Percentiles rank a stretch among this genome's conserved stretches.
Evolutionary conservation across 352 stramenopile genomes (phyloP).

Genomic region (Phytopythium delawarense): DNA sequence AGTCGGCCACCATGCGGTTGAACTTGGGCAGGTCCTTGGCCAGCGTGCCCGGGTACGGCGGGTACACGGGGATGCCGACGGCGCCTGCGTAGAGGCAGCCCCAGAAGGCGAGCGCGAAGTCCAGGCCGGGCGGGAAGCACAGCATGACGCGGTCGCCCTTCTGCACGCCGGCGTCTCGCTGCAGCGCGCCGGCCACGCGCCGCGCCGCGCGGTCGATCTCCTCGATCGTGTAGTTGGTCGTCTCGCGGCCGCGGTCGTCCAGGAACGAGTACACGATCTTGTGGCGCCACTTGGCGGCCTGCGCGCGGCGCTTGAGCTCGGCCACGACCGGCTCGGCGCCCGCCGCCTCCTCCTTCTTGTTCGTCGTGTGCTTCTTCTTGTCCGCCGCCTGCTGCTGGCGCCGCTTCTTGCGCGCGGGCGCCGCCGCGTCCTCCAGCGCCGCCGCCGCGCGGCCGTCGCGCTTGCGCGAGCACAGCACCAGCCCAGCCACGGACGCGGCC

Average conservation of each 20-base stretch:
- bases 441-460: constrained; percentile 5
- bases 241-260: constrained; percentile 64
- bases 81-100: constrained; percentile 73
- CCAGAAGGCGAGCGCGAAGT: constrained; percentile 80
- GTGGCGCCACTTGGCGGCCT: constrained; percentile 36
- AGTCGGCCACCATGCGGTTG: constrained; percentile 71
- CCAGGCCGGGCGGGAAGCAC: constrained; percentile 67
- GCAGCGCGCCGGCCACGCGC: constrained; percentile 53
- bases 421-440: constrained; percentile 1
- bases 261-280: constrained; percentile 82
- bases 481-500: constrained; percentile 25
- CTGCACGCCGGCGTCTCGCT: constrained; percentile 35
- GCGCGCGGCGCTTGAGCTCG: constrained; percentile 46
- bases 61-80: constrained; percentile 71
- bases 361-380: not conserved
- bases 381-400: constrained; percentile 12
- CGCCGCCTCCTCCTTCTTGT: constrained; percentile 10
- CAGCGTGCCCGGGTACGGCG: constrained; percentile 65
- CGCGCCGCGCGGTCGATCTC: constrained; percentile 63
- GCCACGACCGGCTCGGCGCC: constrained; percentile 36
- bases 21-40: constrained; percentile 80
- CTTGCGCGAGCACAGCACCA: constrained; percentile 26
- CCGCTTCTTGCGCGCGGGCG: constrained; percentile 28
- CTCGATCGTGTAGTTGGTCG: constrained; percentile 62
- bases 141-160: constrained; percentile 77